phyloP scores from a whole-genome alignment of 1,284 basidiomycete genomes.

The Ustilago hordei region DNA sequence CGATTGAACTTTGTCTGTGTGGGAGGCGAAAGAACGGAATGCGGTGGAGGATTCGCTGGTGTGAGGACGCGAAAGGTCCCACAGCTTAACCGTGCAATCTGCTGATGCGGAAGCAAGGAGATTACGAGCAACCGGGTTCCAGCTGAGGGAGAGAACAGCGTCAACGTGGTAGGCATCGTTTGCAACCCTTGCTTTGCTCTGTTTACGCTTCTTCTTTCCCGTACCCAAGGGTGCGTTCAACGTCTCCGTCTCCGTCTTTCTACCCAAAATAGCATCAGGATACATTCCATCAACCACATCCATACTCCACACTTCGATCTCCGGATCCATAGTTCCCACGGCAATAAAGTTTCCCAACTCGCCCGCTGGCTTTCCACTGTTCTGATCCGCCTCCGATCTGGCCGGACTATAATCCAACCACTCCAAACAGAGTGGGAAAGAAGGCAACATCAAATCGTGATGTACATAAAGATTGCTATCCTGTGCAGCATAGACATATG shows the following conservation, averaged over 20 bases:
- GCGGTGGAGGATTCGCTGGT: slow-evolving; percentile 74
- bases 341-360: slow-evolving; percentile 89
- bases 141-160: slow-evolving; percentile 88
- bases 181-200: slow-evolving; percentile 78
- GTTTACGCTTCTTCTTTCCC: slow-evolving; percentile 78
- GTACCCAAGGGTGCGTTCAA: slow-evolving; percentile 62
- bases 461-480: slow-evolving; percentile 87
- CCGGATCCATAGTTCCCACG: slow-evolving; percentile 95
- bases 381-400: slow-evolving; percentile 39
- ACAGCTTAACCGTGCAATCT: slow-evolving; percentile 94
- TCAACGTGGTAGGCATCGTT: slow-evolving; percentile 87
- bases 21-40: slow-evolving; percentile 83
- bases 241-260: slow-evolving; percentile 73
- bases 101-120: slow-evolving; percentile 91
- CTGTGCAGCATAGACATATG: slow-evolving; percentile 62
- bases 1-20: slow-evolving; percentile 96
- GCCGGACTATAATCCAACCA: slow-evolving; percentile 94
- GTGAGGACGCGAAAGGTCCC: slow-evolving; percentile 83
- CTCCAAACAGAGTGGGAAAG: slow-evolving; percentile 97
- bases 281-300: slow-evolving; percentile 95
- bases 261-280: slow-evolving; percentile 89
- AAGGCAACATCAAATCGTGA: slow-evolving; percentile 97
- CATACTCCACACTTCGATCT: slow-evolving; percentile 98
- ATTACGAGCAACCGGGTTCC: slow-evolving; percentile 90
- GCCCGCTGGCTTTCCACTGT: slow-evolving; percentile 57